Evolutionary conservation across 768 basidiomycete genomes (phyloP), one percentile per base, ranked within the genome.

Genomic region (Galerina marginata): DNA sequence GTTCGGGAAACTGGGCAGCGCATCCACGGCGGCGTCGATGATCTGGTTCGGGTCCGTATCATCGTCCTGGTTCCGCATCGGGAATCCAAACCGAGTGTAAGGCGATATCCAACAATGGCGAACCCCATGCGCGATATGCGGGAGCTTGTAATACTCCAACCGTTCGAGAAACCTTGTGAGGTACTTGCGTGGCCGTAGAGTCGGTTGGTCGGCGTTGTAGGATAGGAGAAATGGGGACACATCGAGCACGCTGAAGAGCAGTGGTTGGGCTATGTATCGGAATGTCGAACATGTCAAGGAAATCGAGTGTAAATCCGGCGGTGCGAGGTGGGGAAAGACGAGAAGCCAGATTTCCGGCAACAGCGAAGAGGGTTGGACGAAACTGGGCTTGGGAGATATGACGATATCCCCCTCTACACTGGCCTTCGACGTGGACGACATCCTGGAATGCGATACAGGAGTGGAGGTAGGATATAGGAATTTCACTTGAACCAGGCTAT

Each of bases 261-360:
- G 60, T 14, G 77, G 77, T 56, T 79, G 77, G 7, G 76, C 73
- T 42, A 79, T 65, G 36, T 61, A 68, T 7, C 71, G 69, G 52
- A 79, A 79, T 5, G 62, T 57, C 10, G 69, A 69, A 52, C 72
- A 77, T 26, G 71, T 67, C 54, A 74, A 68, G 5, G 75, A 71
- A 14, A 71, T 62, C 2, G 74, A 59, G 14, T 67, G 69, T n/a
- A 77, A 63, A 40, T 73, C 72, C 10, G 62, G 45, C 23, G 69
- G 50, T 11, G 68, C 67, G 54, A 79, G 75, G 40, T 70, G 65
- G 10, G 69, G 65, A 64, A 76, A 75, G 20, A 77, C 69, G n/a
- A 69, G 62, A 11, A 75, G 58, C 77, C 76, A 77, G 23, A 78
- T 61, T 58, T 79, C 78, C 12, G 75, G 74, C 6, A 74, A 71